phyloP scores from a whole-genome alignment of 208 protist genomes.

The Polymyxa betae region DNA sequence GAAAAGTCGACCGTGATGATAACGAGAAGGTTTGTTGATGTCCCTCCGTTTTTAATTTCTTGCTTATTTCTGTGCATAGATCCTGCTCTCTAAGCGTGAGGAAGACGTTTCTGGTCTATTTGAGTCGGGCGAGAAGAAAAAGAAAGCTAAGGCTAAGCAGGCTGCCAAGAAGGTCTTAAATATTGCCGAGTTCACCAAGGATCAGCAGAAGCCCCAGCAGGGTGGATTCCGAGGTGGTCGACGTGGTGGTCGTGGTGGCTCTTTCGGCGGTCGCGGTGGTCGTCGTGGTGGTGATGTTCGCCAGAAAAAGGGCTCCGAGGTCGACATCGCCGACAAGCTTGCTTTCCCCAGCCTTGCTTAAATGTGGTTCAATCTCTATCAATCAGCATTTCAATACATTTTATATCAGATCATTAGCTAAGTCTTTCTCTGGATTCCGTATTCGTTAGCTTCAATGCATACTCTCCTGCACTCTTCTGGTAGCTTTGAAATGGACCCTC shows the following conservation, averaged over 20 bases:
- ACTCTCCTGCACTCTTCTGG: background rate
- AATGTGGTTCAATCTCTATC: background rate
- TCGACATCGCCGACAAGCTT: background rate
- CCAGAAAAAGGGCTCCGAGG: background rate
- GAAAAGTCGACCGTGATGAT: conserved; percentile 23
- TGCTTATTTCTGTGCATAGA: background rate
- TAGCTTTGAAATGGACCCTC: too few species aligned
- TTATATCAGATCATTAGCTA: too few species aligned
- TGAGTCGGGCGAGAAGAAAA: background rate
- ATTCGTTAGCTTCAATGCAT: background rate
- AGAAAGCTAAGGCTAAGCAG: background rate
- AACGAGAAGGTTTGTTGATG: background rate
- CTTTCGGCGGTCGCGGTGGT: background rate
- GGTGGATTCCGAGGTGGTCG: background rate
- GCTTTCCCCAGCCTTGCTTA: conserved; percentile 18
- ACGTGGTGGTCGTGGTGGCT: conserved; percentile 5
- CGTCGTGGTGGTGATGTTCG: background rate
- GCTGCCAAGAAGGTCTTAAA: background rate
- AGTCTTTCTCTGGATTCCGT: background rate
- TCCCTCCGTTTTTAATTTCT: background rate
- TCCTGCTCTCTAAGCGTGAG: background rate
- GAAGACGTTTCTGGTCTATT: conserved; percentile 6
- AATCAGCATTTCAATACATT: background rate
- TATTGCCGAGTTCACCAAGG: background rate
- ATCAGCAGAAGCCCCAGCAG: background rate